Conservation (phyloP, 495 filamentous ascomycete genomes). For the Xylaria nigripes region DNA sequence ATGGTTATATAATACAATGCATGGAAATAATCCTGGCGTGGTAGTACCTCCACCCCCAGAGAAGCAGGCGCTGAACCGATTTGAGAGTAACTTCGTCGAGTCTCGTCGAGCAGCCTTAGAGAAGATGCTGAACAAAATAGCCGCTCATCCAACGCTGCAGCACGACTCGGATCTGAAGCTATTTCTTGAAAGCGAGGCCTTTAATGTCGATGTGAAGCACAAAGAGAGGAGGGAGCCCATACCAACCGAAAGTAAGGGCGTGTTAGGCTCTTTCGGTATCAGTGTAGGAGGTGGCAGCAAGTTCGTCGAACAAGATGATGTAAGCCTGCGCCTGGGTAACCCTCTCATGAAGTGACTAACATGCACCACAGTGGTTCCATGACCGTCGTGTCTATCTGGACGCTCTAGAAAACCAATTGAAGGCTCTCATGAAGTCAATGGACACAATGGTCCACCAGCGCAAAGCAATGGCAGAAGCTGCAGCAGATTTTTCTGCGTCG, state of each 20-base stretch:
- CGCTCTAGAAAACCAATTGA: conserved; percentile 89
- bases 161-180: conserved; percentile 91
- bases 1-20: conserved; percentile 91
- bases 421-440: conserved; percentile 85
- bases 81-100: conserved; percentile 96
- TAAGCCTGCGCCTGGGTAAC: conserved; percentile 39
- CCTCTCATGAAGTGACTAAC: conserved; percentile 2
- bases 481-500: conserved; percentile 83
- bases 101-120: conserved; percentile 81
- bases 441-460: conserved; percentile 86
- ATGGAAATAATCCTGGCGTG: conserved; percentile 88
- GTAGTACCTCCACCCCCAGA: conserved; percentile 95
- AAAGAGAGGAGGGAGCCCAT: conserved; percentile 87
- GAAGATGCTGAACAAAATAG: conserved; percentile 94
- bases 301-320: conserved; percentile 96
- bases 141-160: conserved; percentile 81
- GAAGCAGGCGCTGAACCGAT: conserved; percentile 94
- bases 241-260: conserved; percentile 82
- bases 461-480: conserved; percentile 85
- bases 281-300: conserved; percentile 65
- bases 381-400: conserved; percentile 91
- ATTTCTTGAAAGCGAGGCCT: conserved; percentile 90
- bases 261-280: conserved; percentile 78
- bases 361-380: conserved; percentile 74
- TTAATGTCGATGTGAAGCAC: conserved; percentile 95